These are phyloP conservation scores for Cercophora samala DNA, from an alignment of 495 filamentous ascomycete genomes.

Conservation along the genomic window DNA sequence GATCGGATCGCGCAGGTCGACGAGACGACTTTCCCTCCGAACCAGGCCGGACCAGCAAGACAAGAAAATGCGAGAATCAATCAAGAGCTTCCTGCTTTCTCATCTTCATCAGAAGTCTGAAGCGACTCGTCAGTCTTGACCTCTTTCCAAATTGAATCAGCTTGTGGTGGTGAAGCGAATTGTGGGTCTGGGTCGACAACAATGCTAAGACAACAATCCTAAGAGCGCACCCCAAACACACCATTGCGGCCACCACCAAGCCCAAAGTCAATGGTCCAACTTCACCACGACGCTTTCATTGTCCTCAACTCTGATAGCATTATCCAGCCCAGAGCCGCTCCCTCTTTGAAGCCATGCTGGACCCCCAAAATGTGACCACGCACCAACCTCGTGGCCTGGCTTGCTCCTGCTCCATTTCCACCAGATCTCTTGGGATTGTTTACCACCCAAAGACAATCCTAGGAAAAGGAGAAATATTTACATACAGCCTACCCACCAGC, in stretches of 20 bases:
- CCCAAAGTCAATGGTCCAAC: not conserved
- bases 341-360: not conserved
- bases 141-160: not conserved
- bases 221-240: not conserved
- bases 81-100: not conserved
- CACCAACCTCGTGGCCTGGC: not conserved
- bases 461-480: too few species aligned
- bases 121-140: not conserved
- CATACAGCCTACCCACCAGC: not conserved
- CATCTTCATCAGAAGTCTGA: not conserved
- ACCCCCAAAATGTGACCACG: not conserved
- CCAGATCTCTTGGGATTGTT: not conserved
- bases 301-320: not conserved
- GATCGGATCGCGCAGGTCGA: too few species aligned
- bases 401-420: not conserved
- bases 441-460: conserved; percentile 2
- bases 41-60: not conserved
- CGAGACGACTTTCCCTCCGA: too few species aligned
- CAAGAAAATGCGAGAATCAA: not conserved
- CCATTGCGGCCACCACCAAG: conserved; percentile 13
- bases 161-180: not conserved
- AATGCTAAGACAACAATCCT: conserved; percentile 13
- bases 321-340: not conserved
- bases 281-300: not conserved
- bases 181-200: conserved; percentile 18